Base-by-base conservation (phyloP, 1,284 basidiomycete genomes). In the Singerocomus inundabilis region DNA sequence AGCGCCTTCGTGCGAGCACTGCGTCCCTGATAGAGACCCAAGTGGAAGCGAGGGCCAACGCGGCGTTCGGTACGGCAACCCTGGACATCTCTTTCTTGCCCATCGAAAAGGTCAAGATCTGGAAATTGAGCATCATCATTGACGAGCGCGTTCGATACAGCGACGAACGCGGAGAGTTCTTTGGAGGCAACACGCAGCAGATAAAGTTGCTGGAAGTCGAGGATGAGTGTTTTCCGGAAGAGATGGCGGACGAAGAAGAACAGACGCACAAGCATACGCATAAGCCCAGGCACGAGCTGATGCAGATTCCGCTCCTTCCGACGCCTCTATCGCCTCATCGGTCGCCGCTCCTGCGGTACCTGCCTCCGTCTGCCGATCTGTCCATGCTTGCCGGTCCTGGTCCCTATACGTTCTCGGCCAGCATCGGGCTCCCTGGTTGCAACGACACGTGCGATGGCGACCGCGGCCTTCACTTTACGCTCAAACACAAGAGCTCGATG, bases 21-120 rank as follows among this genome's bases (percentile, higher is more conserved):
- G 57, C 42, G 32, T 32, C 40, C 15, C 36, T 33, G n/a, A n/a
- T 34, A 11, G 47, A 51, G 7, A 32, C 32, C 29, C 46, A 21
- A 21, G 37, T 18, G 5, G 57, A 54, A 38, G 46, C 41, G 5
- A 48, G 51, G 35, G 34, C 55, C 2, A 58, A 54, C 25, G 48
- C 43, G 10, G 33, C 35, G 3, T 52, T 56, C 16, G 88, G 92
- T 11, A 77, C 78, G 9, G 84, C 98, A 53, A 91, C 90, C 0
- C 73, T 99, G 28, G 82, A 83, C 40, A 75, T 98, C 40, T 86
- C 87, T 1, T 76, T 98, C 46, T 82, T 96, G 74, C 96, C 96
- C 3, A 71, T 95, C 50, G 76, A 83, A 38, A 98, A 98, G 70
- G 77, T 93, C 67, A 91, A 88, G 69, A 79, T 99, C 5, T 85